These are phyloP conservation scores for Sonneratia alba DNA, from an alignment of 345 rosid species.

Conservation along the genomic window DNA sequence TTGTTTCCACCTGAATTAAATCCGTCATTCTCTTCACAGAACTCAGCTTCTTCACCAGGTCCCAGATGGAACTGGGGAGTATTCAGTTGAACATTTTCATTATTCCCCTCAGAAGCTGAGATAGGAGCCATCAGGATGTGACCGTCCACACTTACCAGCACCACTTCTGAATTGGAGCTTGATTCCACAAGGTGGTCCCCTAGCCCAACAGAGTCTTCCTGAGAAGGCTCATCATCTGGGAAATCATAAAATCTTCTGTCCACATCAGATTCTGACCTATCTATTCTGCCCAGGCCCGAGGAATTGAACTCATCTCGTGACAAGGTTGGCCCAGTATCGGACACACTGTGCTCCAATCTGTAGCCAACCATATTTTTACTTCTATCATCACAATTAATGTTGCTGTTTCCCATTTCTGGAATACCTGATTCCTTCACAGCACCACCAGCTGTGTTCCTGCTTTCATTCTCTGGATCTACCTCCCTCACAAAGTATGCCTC, in stretches of 20 bases:
- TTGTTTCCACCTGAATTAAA: constrained; percentile 42
- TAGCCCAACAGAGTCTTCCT: constrained; percentile 31
- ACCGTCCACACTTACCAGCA: constrained; percentile 82
- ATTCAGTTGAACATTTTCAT: constrained; percentile 43
- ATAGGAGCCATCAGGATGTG: constrained; percentile 76
- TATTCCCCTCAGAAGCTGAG: constrained; percentile 46
- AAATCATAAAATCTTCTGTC: constrained; percentile 59
- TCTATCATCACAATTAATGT: constrained; percentile 9
- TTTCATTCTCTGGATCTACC: constrained; percentile 41
- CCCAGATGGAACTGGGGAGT: constrained; percentile 84
- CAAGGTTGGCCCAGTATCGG: constrained; percentile 41
- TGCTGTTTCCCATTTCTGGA: constrained; percentile 12
- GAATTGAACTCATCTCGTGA: constrained; percentile 34
- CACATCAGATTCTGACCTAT: constrained; percentile 65
- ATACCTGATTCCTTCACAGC: constrained; percentile 13
- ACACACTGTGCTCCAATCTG: constrained; percentile 59
- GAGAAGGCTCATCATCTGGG: constrained; percentile 53
- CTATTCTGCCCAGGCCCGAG: constrained; percentile 26
- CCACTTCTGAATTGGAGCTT: constrained; percentile 52
- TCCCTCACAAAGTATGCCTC: constrained; percentile 80
- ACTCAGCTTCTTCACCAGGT: constrained; percentile 57
- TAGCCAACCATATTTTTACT: constrained; percentile 15
- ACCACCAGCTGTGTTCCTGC: constrained; percentile 13
- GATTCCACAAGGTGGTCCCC: constrained; percentile 36
- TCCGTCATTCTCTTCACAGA: constrained; percentile 50